Conservation (phyloP, 768 basidiomycete species). For the Lanmaoa rubissima region DNA sequence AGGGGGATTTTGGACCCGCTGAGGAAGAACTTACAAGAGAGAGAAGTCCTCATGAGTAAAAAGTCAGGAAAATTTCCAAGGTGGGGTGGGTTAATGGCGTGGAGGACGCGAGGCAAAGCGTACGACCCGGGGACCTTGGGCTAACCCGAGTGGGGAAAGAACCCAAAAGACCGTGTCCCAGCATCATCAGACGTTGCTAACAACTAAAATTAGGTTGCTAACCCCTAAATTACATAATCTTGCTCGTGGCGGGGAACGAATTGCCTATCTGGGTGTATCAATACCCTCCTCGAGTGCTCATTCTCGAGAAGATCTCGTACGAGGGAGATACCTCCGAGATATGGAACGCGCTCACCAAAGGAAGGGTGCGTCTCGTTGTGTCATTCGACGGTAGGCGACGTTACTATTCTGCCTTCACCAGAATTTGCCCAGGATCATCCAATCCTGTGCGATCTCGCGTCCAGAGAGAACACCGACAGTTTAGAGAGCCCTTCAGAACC, state of each 20-base stretch:
- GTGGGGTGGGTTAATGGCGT: not conserved
- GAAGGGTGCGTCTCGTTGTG: constrained; percentile 54
- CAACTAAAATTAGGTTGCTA: not conserved
- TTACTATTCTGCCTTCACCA: too few relatives aligned
- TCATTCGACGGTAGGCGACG: not conserved
- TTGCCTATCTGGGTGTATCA: too few relatives aligned
- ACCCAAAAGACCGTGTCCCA: too few relatives aligned
- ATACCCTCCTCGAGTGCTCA: too few relatives aligned
- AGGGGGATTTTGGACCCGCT: not conserved
- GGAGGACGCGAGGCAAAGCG: not conserved
- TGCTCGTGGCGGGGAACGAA: too few relatives aligned
- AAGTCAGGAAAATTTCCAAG: not conserved
- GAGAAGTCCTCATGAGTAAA: not conserved
- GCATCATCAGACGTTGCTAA: too few relatives aligned
- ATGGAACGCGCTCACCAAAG: constrained; percentile 58
- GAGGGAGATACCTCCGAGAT: constrained; percentile 56
- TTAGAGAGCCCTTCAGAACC: too few relatives aligned
- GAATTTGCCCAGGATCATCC: too few relatives aligned
- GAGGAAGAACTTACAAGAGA: too few relatives aligned
- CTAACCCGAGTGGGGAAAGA: too few relatives aligned
- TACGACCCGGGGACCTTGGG: too few relatives aligned
- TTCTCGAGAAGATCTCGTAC: constrained; percentile 61
- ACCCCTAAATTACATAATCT: too few relatives aligned
- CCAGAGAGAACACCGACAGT: constrained; percentile 47
- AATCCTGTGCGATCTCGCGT: constrained; percentile 58